Evolutionary conservation across 768 basidiomycete species (phyloP).

Genomic region (Pisolithus tinctorius): DNA sequence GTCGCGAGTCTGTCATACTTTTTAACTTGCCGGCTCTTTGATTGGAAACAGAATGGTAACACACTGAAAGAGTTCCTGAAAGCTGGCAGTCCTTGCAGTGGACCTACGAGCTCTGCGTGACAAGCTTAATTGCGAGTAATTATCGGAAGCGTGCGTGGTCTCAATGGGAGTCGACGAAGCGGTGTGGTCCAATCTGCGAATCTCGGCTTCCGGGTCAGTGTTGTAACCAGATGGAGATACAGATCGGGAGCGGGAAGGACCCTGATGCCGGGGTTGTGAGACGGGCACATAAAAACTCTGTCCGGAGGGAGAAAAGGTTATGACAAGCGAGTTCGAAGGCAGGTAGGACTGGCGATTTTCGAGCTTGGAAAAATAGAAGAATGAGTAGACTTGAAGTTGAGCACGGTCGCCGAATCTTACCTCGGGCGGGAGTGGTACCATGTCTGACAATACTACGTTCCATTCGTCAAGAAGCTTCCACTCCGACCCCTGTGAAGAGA

Average conservation of each 20-base stretch:
- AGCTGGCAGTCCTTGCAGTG: constrained; percentile 43
- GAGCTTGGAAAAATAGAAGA: constrained; percentile 24
- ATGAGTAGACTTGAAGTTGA: constrained; percentile 1
- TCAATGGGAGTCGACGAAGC: constrained; percentile 6
- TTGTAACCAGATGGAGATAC: constrained; percentile 63
- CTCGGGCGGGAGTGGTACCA: constrained; percentile 54
- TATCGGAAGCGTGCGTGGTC: constrained; percentile 1
- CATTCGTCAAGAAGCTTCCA: constrained; percentile 70
- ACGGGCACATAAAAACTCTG: constrained; percentile 54
- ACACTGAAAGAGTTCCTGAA: constrained; percentile 70
- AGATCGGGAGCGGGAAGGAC: constrained; percentile 30
- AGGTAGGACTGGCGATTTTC: constrained; percentile 38
- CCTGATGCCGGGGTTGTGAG: constrained; percentile 13
- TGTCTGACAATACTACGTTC: constrained; percentile 51
- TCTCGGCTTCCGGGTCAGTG: constrained; percentile 63
- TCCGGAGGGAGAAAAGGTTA: constrained; percentile 57
- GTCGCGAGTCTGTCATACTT: constrained; percentile 39
- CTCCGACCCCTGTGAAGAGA: constrained; percentile 20
- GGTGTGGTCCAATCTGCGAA: constrained; percentile 35
- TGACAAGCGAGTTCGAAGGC: constrained; percentile 67
- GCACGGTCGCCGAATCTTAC: constrained; percentile 35
- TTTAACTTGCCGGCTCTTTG: background rate
- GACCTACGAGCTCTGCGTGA: constrained; percentile 20
- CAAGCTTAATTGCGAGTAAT: constrained; percentile 8
- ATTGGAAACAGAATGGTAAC: constrained; percentile 17